Percentiles rank a stretch among this genome's conserved stretches.
phyloP scores from a whole-genome alignment of 192 early-diverging fungal genomes.

The Diversispora eburnea region DNA sequence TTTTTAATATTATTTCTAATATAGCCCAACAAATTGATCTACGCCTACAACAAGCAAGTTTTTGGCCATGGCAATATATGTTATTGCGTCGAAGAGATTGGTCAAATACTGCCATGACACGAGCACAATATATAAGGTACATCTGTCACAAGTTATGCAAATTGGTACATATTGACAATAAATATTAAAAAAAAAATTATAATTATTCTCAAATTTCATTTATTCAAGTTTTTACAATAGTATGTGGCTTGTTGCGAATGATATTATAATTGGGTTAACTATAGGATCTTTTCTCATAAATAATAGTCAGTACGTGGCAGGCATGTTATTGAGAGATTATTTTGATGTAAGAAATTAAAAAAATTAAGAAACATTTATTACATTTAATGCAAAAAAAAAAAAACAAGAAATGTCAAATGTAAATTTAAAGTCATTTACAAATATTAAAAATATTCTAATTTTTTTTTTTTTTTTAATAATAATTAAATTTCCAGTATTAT shows the following conservation, averaged over 20 bases:
- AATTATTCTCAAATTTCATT: not conserved
- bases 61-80: conserved; percentile 86
- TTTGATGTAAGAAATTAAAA: conserved; percentile 39
- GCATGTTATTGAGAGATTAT: conserved; percentile 43
- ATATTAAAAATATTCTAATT: not conserved
- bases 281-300: conserved; percentile 69
- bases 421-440: not conserved
- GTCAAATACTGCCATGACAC: conserved; percentile 50
- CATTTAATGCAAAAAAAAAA: no score
- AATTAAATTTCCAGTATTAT: conserved; percentile 44
- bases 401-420: not conserved
- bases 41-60: conserved; percentile 76
- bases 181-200: conserved; percentile 5
- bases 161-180: not conserved
- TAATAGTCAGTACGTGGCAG: conserved; percentile 55
- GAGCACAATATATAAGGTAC: conserved; percentile 80
- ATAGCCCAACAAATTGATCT: conserved; percentile 84
- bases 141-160: not conserved
- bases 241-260: conserved; percentile 92
- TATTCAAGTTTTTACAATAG: conserved; percentile 84
- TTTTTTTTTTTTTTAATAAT: not conserved
- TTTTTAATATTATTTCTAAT: not conserved
- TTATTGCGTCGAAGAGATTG: conserved; percentile 55
- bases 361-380: not conserved
- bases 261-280: conserved; percentile 81